phyloP scores from a whole-genome alignment of 2,329 filamentous ascomycete species.

The Geoglossum cookeanum region DNA sequence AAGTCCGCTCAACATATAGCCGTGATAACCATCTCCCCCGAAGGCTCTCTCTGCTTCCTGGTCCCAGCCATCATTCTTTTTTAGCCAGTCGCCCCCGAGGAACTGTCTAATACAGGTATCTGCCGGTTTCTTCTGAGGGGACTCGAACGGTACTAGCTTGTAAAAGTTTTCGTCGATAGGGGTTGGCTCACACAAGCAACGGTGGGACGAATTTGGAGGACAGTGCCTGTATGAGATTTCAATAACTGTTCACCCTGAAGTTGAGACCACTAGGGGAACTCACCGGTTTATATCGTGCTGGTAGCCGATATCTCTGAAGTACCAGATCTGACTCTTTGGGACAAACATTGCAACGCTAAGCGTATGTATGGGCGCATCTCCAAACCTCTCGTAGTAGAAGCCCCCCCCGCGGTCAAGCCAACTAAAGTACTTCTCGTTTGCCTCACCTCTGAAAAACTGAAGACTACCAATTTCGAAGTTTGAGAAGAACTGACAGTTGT shows the following conservation, averaged over 20 bases:
- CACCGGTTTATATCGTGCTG: slow-evolving; percentile 27
- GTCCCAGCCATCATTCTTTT: slow-evolving; percentile 25
- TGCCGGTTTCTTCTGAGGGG: slow-evolving; percentile 26
- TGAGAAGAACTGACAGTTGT: slow-evolving; percentile 31
- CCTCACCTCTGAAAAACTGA: slow-evolving; percentile 29
- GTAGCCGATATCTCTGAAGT: slow-evolving; percentile 29
- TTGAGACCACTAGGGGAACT: slow-evolving; percentile 15
- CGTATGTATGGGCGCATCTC: slow-evolving; percentile 33
- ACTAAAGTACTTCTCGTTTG: slow-evolving; percentile 29
- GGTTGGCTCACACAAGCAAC: slow-evolving; percentile 26
- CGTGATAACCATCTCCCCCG: slow-evolving; percentile 26
- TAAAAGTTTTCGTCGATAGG: slow-evolving; percentile 27
- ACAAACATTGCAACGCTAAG: slow-evolving; percentile 35
- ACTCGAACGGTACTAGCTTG: slow-evolving; percentile 27
- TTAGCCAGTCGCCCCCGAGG: slow-evolving; percentile 24
- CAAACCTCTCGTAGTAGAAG: slow-evolving; percentile 29
- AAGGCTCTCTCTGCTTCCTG: slow-evolving; percentile 22
- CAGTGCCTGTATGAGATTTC: slow-evolving; percentile 10
- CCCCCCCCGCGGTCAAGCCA: slow-evolving; percentile 30
- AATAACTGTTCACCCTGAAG: background rate
- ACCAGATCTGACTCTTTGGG: slow-evolving; percentile 31
- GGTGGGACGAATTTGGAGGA: slow-evolving; percentile 10
- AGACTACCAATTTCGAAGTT: slow-evolving; percentile 34
- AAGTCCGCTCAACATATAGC: slow-evolving; percentile 16
- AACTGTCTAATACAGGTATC: slow-evolving; percentile 29